Evolutionary conservation across 108 stramenopile genomes (phyloP).

Genomic region (Pseudonitzschia multistriata): DNA sequence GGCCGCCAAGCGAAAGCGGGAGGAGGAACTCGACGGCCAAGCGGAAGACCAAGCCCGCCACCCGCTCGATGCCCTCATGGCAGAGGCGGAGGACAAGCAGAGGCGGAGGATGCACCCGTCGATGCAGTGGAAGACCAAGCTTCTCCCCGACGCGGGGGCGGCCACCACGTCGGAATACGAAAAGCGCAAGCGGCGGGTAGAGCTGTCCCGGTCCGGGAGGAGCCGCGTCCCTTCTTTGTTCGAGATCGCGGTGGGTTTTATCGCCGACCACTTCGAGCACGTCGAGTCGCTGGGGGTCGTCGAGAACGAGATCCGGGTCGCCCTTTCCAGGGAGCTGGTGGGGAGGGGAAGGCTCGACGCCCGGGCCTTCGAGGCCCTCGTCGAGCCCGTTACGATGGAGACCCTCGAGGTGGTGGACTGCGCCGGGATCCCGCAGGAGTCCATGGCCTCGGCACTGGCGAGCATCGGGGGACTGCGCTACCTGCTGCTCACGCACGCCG

Average conservation of each 20-base stretch:
- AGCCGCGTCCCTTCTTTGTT: conserved; percentile 57
- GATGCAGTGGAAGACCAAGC: conserved; percentile 43
- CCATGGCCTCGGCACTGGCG: conserved; percentile 26
- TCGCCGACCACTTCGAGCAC: conserved; percentile 72
- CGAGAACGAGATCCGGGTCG: conserved; percentile 55
- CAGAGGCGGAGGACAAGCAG: conserved; percentile 34
- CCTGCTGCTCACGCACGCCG: conserved; percentile 65
- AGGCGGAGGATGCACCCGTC: conserved; percentile 49
- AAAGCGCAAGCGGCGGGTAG: conserved; percentile 57
- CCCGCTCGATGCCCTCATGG: conserved; percentile 70
- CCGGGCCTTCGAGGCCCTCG: conserved; percentile 66
- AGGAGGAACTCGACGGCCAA: conserved; percentile 47
- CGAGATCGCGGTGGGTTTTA: conserved; percentile 56
- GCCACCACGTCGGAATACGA: conserved; percentile 38
- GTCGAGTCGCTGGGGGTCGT: conserved; percentile 75
- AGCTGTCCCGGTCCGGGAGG: conserved; percentile 30
- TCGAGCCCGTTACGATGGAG: conserved; percentile 55
- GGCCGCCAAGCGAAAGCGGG: conserved; percentile 55
- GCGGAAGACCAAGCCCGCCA: conserved; percentile 41
- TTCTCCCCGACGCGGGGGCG: background rate
- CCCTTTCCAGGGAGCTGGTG: conserved; percentile 63
- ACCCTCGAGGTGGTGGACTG: conserved; percentile 75
- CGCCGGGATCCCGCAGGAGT: conserved; percentile 66
- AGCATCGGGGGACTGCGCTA: conserved; percentile 41
- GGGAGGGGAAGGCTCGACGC: conserved; percentile 59